These are phyloP conservation scores for Cerioporus squamosus DNA, from an alignment of 1,284 basidiomycete species.

Conservation along the genomic window DNA sequence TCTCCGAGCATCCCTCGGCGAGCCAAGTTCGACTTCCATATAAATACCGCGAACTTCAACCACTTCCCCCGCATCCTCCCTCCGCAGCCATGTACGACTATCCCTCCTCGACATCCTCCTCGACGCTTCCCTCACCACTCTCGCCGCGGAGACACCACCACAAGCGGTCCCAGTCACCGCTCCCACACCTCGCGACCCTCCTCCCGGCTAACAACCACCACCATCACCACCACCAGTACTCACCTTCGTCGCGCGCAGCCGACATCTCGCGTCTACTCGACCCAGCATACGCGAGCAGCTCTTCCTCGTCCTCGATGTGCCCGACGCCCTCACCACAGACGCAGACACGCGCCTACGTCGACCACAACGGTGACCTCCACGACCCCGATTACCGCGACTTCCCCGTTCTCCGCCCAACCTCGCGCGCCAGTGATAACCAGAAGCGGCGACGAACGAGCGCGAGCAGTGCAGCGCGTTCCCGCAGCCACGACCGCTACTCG, in stretches of 20 bases:
- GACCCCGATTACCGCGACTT: slow-evolving; percentile 73
- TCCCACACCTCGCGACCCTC: slow-evolving; percentile 34
- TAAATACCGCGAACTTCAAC: slow-evolving; percentile 11
- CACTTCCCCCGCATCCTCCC: slow-evolving; percentile 3
- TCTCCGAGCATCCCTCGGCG: slow-evolving; percentile 17
- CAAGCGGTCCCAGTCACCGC: slow-evolving; percentile 31
- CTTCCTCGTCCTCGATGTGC: slow-evolving; percentile 38
- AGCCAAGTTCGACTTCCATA: slow-evolving; percentile 17
- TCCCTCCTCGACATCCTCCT: slow-evolving; percentile 15
- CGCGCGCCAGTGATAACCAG: slow-evolving; percentile 21
- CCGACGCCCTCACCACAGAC: slow-evolving; percentile 35
- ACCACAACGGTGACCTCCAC: slow-evolving; percentile 64
- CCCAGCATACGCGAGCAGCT: slow-evolving; percentile 55
- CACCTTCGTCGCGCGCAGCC: slow-evolving; percentile 43
- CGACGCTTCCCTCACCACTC: slow-evolving; percentile 22
- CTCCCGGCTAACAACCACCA: slow-evolving; percentile 28
- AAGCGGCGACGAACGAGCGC: slow-evolving; percentile 29
- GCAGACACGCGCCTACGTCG: slow-evolving; percentile 52
- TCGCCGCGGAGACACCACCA: slow-evolving; percentile 15
- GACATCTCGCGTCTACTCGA: slow-evolving; percentile 68
- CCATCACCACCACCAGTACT: slow-evolving; percentile 32
- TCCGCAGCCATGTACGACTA: slow-evolving; percentile 28
- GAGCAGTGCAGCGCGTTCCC: slow-evolving; percentile 24
- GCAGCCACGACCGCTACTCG: slow-evolving; percentile 32
- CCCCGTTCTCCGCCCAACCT: slow-evolving; percentile 42